Base-by-base conservation (phyloP, 164 flowering plant genomes). In the Vitis rupestris region DNA sequence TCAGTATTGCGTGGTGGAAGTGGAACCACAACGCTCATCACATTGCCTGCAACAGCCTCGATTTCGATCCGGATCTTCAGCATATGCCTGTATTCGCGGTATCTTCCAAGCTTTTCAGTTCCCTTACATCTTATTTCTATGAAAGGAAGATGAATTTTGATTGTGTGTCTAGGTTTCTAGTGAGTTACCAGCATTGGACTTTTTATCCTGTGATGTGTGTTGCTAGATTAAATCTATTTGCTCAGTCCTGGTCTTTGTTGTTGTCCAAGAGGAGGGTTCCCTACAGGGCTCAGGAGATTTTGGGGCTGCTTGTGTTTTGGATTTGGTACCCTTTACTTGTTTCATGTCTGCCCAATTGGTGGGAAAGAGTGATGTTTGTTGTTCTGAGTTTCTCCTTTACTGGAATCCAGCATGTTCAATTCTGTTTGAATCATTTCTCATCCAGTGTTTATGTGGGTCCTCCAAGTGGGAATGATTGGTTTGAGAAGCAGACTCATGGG, bases 401-500 rank as follows among this genome's bases (percentile, higher is more conserved):
- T 31, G 59, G 65, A 13, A 69, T 68, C 27, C 71, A 68, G 9
- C 71, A 68, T 31, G 65, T 50, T 59, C 68, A 44, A 19, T 56
- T 59, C 30, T 68, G 54, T 52, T 60, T 82, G 63, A 82, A 82
- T 47, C 84, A 82, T 63, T 82, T 82, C 70, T 72, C 84, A 0
- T 53, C 84, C 0, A 59, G 27, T 64, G 82, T 82, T 3, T 81
- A 79, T 72, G 63, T 79, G 50, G 84, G 84, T 5, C 74, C 72
- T 0, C 84, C 84, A 2, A 65, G 55, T 13, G 76, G 74, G 11
- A 79, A 70, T 44, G 79, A 81, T 27, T 81, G 84, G 87, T 78
- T 68, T 50, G 72, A 70, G 75, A 75, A 71, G 74, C 87, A 84
- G 69, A 84, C 87, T 0, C 58, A 3, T 19, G 87, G 87, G 50